Conservation (phyloP, 1,284 basidiomycete genomes). For the Schizophyllum amplum region DNA sequence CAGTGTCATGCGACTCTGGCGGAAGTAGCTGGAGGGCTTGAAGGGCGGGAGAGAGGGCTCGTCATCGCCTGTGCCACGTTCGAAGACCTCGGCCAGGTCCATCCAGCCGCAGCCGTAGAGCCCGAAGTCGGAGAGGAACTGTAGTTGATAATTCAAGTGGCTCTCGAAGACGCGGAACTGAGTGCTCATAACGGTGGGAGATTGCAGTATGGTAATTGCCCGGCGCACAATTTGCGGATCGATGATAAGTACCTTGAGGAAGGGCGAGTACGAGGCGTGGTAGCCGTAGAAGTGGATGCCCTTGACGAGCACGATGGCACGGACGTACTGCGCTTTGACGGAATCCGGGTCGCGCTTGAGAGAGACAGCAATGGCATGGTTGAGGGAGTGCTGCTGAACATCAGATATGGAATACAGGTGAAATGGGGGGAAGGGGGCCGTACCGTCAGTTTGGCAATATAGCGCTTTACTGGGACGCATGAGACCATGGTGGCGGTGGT, state of each 20-base stretch:
- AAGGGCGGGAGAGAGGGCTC: slow-evolving; percentile 21
- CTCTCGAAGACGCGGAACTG: slow-evolving; percentile 81
- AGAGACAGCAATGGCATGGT: slow-evolving; percentile 70
- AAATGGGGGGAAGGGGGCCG: not conserved
- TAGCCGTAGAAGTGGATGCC: slow-evolving; percentile 97
- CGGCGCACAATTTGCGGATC: slow-evolving; percentile 68
- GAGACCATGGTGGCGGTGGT: not conserved
- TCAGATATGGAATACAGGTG: not conserved
- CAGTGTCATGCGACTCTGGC: slow-evolving; percentile 67
- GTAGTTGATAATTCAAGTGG: slow-evolving; percentile 83
- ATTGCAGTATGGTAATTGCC: slow-evolving; percentile 68
- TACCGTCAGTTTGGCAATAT: slow-evolving; percentile 53
- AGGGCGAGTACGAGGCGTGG: slow-evolving; percentile 79
- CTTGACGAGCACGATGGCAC: slow-evolving; percentile 80
- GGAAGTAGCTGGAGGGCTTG: slow-evolving; percentile 44
- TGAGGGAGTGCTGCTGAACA: slow-evolving; percentile 43
- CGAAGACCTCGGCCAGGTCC: slow-evolving; percentile 55
- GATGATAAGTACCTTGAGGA: slow-evolving; percentile 79
- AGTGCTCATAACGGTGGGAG: slow-evolving; percentile 74
- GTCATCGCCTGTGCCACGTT: slow-evolving; percentile 33
- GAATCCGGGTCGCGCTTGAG: slow-evolving; percentile 56
- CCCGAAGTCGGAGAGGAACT: slow-evolving; percentile 95
- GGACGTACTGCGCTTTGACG: slow-evolving; percentile 50
- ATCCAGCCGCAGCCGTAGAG: slow-evolving; percentile 93
- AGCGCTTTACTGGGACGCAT: slow-evolving; percentile 48